Conservation (phyloP, 2,329 filamentous ascomycete genomes). For the Calycina herbarum region DNA sequence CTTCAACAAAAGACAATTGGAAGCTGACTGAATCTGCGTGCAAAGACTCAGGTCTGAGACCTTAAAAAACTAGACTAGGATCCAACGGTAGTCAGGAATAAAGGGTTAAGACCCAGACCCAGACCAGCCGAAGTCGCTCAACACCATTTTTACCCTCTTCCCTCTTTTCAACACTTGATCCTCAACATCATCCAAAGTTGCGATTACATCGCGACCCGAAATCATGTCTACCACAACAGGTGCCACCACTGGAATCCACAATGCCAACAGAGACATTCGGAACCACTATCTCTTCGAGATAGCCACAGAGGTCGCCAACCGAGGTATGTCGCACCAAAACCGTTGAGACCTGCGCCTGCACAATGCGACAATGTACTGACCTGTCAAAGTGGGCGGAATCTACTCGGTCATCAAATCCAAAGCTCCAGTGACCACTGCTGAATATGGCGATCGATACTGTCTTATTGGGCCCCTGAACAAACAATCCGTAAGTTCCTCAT, state of each 20-base stretch:
- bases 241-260: background rate
- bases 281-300: slow-evolving; percentile 97
- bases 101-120: background rate
- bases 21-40: background rate
- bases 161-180: background rate
- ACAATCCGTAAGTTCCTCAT: slow-evolving; percentile 67
- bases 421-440: slow-evolving; percentile 92
- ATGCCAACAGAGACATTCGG: slow-evolving; percentile 66
- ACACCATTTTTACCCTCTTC: background rate
- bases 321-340: slow-evolving; percentile 59
- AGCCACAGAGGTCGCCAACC: slow-evolving; percentile 94
- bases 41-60: background rate
- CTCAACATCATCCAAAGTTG: background rate
- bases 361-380: slow-evolving; percentile 19
- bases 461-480: slow-evolving; percentile 93
- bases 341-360: background rate
- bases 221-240: slow-evolving; percentile 1
- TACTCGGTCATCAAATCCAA: slow-evolving; percentile 99
- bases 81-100: background rate
- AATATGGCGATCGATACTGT: slow-evolving; percentile 97
- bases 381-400: slow-evolving; percentile 79
- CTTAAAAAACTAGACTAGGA: background rate
- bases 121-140: background rate
- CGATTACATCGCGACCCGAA: background rate
- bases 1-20: background rate